phyloP scores from a whole-genome alignment of 2,329 filamentous ascomycete genomes.

The Sordariomycetes sp. region DNA sequence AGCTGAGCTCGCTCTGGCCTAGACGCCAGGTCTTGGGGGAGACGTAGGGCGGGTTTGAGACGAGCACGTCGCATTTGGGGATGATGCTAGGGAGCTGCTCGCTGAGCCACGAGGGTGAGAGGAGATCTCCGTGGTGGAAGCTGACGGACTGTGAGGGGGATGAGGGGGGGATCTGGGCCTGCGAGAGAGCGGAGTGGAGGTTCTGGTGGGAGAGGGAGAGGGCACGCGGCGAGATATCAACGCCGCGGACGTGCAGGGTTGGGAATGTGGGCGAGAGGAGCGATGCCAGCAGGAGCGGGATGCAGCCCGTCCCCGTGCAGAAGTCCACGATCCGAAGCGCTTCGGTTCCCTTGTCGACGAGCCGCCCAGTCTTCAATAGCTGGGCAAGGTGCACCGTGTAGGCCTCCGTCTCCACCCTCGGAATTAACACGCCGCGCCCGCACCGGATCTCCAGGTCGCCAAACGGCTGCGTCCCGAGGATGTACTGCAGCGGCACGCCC shows the following conservation, averaged over 20 bases:
- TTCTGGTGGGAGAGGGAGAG: conserved; percentile 58
- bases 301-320: conserved; percentile 87
- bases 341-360: conserved; percentile 5
- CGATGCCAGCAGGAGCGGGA: conserved; percentile 64
- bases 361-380: conserved; percentile 19
- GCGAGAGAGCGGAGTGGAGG: conserved; percentile 34
- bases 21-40: conserved; percentile 39
- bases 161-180: conserved; percentile 12
- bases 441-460: conserved; percentile 73
- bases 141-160: conserved; percentile 17
- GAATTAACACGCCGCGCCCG: conserved; percentile 70
- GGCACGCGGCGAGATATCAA: conserved; percentile 63
- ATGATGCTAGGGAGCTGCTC: conserved; percentile 8
- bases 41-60: conserved; percentile 89
- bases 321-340: conserved; percentile 63
- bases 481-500: conserved; percentile 78
- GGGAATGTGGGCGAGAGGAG: conserved; percentile 35
- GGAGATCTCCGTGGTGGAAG: conserved; percentile 40
- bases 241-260: conserved; percentile 45
- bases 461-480: conserved; percentile 82
- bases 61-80: conserved; percentile 50
- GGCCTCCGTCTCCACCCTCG: conserved; percentile 66
- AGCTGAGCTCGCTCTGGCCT: conserved; percentile 35
- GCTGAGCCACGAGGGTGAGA: conserved; percentile 26
- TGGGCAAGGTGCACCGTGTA: conserved; percentile 48